Percentiles rank a stretch among this genome's conserved stretches.
Conservation (phyloP, 2,329 filamentous ascomycete genomes). For the Onygena corvina region DNA sequence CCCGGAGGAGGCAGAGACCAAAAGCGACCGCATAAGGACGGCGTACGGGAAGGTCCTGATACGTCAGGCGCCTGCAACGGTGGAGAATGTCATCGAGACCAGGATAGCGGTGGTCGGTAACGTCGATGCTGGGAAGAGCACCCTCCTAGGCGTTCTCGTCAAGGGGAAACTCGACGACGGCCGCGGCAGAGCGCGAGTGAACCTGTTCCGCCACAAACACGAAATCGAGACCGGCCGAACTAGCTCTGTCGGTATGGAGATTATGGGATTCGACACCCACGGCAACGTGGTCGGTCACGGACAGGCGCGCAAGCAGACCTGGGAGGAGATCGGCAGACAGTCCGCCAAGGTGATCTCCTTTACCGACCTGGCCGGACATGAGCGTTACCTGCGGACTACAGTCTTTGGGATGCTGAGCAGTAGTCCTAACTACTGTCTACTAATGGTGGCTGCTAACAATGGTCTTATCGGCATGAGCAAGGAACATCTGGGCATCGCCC, state of each 20-base stretch:
- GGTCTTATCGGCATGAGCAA: slow-evolving; percentile 96
- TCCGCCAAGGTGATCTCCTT: slow-evolving; percentile 95
- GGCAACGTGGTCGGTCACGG: slow-evolving; percentile 73
- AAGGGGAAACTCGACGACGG: slow-evolving; percentile 94
- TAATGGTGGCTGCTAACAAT: slow-evolving; percentile 98
- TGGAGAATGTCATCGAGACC: slow-evolving; percentile 88
- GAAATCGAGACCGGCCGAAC: slow-evolving; percentile 93
- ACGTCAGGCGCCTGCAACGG: slow-evolving; percentile 56
- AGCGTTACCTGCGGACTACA: slow-evolving; percentile 86
- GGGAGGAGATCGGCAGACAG: slow-evolving; percentile 93
- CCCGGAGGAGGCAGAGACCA: slow-evolving; percentile 55
- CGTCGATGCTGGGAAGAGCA: slow-evolving; percentile 94
- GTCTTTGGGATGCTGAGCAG: slow-evolving; percentile 90
- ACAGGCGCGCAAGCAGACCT: slow-evolving; percentile 76
- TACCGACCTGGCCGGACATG: slow-evolving; percentile 88
- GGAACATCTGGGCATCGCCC: slow-evolving; percentile 88
- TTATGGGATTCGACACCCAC: slow-evolving; percentile 86
- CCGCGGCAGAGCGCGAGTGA: slow-evolving; percentile 82
- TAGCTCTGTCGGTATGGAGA: slow-evolving; percentile 96
- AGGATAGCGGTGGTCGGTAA: slow-evolving; percentile 95
- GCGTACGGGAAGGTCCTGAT: slow-evolving; percentile 80
- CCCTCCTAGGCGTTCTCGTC: slow-evolving; percentile 86
- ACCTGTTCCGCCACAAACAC: slow-evolving; percentile 94
- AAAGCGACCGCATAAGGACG: slow-evolving; percentile 55
- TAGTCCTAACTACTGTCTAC: slow-evolving; percentile 90